Conservation (phyloP, 176 grass and related monocot species). For the Hordeum marinum region DNA sequence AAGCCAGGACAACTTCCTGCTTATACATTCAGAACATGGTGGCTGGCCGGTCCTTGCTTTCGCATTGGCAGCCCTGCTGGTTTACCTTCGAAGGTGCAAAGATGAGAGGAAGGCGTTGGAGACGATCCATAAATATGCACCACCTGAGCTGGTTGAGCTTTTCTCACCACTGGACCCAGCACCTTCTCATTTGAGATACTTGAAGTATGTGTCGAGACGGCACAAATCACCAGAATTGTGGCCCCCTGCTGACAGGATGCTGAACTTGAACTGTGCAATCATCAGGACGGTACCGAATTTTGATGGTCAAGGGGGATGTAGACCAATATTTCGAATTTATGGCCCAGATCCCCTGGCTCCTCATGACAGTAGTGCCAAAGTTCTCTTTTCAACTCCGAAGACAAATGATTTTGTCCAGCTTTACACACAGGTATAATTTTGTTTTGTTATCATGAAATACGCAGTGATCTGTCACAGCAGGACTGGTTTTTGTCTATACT, state of each 20-base stretch:
- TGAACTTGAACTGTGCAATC: slow-evolving; percentile 60
- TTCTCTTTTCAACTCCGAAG: slow-evolving; percentile 69
- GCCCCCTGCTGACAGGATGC: slow-evolving; percentile 52
- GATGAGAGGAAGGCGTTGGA: slow-evolving; percentile 74
- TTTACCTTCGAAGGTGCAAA: slow-evolving; percentile 58
- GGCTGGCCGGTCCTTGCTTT: slow-evolving; percentile 91
- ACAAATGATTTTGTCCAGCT: slow-evolving; percentile 50
- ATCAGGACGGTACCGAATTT: slow-evolving; percentile 80
- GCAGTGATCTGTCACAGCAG: not conserved
- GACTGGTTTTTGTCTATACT: slow-evolving; percentile 8
- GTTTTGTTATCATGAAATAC: not conserved
- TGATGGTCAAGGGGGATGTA: slow-evolving; percentile 75
- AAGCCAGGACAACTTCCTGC: slow-evolving; percentile 67
- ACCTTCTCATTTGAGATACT: slow-evolving; percentile 92
- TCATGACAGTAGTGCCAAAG: slow-evolving; percentile 52
- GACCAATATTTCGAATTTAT: slow-evolving; percentile 70
- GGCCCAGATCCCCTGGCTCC: slow-evolving; percentile 59
- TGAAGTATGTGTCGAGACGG: slow-evolving; percentile 75
- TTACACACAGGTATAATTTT: slow-evolving; percentile 74
- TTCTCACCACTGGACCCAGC: slow-evolving; percentile 72
- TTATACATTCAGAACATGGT: slow-evolving; percentile 77
- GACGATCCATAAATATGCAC: slow-evolving; percentile 62
- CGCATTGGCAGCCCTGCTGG: slow-evolving; percentile 71
- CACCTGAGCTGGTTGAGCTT: slow-evolving; percentile 59
- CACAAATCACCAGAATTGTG: slow-evolving; percentile 56